phyloP scores from a whole-genome alignment of 176 grass and related monocot genomes.

The Stipa capillata region DNA sequence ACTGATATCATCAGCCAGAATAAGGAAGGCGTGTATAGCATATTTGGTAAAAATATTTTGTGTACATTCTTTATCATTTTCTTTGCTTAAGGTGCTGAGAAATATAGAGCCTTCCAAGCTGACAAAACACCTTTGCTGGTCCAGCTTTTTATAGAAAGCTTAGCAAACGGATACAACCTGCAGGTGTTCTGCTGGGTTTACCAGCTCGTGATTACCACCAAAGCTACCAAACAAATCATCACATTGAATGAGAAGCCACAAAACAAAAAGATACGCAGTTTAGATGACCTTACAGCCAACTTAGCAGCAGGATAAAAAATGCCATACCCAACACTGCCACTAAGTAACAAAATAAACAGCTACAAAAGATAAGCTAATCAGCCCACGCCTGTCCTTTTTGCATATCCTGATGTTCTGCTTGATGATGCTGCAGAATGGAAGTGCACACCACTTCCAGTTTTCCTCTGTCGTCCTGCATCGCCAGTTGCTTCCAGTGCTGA shows the following conservation, averaged over 20 bases:
- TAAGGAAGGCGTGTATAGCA: constrained; percentile 91
- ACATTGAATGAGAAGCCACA: not conserved
- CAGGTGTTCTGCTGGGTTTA: not conserved
- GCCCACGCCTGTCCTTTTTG: not conserved
- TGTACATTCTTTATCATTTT: not conserved
- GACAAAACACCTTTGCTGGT: not conserved
- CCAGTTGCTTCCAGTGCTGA: not conserved
- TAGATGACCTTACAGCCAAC: not conserved
- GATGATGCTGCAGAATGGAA: not conserved
- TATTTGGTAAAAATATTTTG: constrained; percentile 53
- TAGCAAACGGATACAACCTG: not conserved
- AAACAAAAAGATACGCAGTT: not conserved
- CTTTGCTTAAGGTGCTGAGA: constrained; percentile 1
- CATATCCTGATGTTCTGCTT: not conserved
- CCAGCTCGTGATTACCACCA: not conserved
- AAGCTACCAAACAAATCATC: not conserved
- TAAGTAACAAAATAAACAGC: not conserved
- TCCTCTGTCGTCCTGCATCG: not conserved
- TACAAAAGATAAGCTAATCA: not conserved
- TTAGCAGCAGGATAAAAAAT: not conserved
- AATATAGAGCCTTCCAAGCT: not conserved
- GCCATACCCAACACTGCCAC: not conserved
- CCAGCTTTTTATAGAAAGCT: not conserved
- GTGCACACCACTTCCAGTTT: not conserved
- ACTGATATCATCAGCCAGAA: constrained; percentile 75